Conservation (phyloP, 192 early-diverging fungal genomes). For the Entomortierella chlamydospora region DNA sequence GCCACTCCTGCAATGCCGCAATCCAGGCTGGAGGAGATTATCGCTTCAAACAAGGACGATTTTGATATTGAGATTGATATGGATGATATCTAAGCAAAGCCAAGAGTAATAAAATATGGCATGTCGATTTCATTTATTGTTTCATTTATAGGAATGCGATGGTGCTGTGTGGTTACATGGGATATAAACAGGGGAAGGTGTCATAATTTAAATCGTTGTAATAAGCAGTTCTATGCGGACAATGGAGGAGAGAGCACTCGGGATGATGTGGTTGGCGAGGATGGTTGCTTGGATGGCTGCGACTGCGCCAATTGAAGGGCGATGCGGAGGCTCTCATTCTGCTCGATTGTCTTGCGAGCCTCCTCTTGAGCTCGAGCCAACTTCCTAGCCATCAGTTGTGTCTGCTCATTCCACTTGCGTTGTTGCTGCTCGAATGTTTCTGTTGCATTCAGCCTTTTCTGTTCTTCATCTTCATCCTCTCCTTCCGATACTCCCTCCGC, state of each 20-base stretch:
- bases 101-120: neutral
- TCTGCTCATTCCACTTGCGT: slow-evolving; percentile 38
- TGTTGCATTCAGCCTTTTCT: neutral
- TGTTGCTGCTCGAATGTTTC: slow-evolving; percentile 37
- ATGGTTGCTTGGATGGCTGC: neutral
- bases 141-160: neutral
- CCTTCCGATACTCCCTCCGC: neutral
- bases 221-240: neutral
- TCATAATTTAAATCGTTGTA: neutral
- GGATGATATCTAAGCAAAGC: slow-evolving; percentile 19
- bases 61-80: slow-evolving; percentile 46
- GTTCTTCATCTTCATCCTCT: slow-evolving; percentile 9
- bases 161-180: neutral
- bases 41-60: slow-evolving; percentile 38
- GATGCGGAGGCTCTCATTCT: slow-evolving; percentile 28
- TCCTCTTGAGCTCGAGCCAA: slow-evolving; percentile 29
- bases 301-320: slow-evolving; percentile 23
- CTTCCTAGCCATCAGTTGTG: slow-evolving; percentile 24
- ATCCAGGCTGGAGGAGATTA: slow-evolving; percentile 36
- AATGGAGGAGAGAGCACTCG: neutral
- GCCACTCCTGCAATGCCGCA: slow-evolving; percentile 48
- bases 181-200: neutral
- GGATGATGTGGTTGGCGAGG: neutral
- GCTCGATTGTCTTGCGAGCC: slow-evolving; percentile 1
- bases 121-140: neutral